A percentile compares a stretch with the other conserved stretches of the same genome.
phyloP scores from a whole-genome alignment of 2,329 filamentous ascomycete genomes.

The Hymenoscyphus salicellus region DNA sequence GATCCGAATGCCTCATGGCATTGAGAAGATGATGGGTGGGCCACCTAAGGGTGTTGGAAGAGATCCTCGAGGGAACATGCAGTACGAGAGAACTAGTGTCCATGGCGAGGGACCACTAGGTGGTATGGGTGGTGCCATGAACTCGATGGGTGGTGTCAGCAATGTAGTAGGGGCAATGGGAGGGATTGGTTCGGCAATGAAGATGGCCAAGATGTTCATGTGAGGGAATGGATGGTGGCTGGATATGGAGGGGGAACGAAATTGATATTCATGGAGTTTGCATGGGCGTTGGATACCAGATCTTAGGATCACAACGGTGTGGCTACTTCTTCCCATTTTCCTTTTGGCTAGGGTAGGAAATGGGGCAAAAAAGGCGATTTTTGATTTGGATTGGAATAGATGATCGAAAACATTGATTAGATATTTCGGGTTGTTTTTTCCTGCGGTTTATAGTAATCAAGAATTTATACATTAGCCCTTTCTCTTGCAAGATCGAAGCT shows the following conservation, averaged over 20 bases:
- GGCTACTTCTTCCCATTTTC: slow-evolving; percentile 3
- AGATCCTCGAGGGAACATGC: slow-evolving; percentile 15
- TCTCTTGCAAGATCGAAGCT: neutral
- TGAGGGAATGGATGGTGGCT: slow-evolving; percentile 19
- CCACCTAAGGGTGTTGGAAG: slow-evolving; percentile 46
- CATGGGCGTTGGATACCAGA: slow-evolving; percentile 16
- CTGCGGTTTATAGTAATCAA: neutral
- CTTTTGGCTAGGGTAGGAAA: neutral
- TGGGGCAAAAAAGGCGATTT: neutral
- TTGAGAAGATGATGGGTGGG: slow-evolving; percentile 59
- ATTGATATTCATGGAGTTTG: slow-evolving; percentile 13
- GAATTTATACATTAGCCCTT: neutral
- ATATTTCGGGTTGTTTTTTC: neutral
- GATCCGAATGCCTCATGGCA: slow-evolving; percentile 64
- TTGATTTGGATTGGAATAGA: neutral
- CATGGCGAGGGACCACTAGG: slow-evolving; percentile 19
- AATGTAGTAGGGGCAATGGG: slow-evolving; percentile 28
- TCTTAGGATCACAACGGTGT: slow-evolving; percentile 7
- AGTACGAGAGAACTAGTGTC: slow-evolving; percentile 24
- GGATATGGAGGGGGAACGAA: neutral
- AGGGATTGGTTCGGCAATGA: slow-evolving; percentile 31
- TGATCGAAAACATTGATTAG: neutral
- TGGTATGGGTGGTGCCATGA: slow-evolving; percentile 23
- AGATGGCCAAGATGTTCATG: slow-evolving; percentile 37
- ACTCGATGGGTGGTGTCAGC: slow-evolving; percentile 21